These are phyloP conservation scores for Fusarium kyushuense DNA, from an alignment of 2,329 filamentous ascomycete species.

Conservation along the genomic window DNA sequence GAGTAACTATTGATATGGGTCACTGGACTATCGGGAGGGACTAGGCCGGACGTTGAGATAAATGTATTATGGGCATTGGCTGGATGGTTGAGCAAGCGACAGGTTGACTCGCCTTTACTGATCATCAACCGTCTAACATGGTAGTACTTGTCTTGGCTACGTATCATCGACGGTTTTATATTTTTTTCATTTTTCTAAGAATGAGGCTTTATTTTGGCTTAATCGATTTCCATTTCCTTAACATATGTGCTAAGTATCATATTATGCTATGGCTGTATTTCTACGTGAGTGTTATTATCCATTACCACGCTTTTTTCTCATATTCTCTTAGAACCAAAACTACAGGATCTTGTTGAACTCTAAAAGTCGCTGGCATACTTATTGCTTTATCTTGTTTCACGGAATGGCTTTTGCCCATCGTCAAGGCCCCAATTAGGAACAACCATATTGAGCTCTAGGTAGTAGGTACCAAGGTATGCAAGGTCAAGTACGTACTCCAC, in stretches of 20 bases:
- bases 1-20: not conserved
- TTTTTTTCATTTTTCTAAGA: conserved; percentile 26
- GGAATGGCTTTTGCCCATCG: not conserved
- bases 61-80: conserved; percentile 3
- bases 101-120: conserved; percentile 16
- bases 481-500: conserved; percentile 31
- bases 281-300: not conserved
- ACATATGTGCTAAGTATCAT: not conserved
- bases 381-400: not conserved
- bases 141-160: conserved; percentile 20
- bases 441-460: conserved; percentile 17
- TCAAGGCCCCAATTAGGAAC: conserved; percentile 4
- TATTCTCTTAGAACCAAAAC: not conserved
- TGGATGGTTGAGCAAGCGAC: conserved; percentile 13
- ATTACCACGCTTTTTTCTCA: not conserved
- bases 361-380: not conserved
- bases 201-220: conserved; percentile 32
- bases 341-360: not conserved
- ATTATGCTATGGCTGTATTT: not conserved
- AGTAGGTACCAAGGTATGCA: conserved; percentile 4
- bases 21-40: not conserved
- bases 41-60: not conserved
- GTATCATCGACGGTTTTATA: conserved; percentile 27
- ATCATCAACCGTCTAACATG: conserved; percentile 12
- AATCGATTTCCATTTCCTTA: conserved; percentile 31